Conservation (phyloP, 192 early-diverging fungal genomes). For the Coemansia umbellata region DNA sequence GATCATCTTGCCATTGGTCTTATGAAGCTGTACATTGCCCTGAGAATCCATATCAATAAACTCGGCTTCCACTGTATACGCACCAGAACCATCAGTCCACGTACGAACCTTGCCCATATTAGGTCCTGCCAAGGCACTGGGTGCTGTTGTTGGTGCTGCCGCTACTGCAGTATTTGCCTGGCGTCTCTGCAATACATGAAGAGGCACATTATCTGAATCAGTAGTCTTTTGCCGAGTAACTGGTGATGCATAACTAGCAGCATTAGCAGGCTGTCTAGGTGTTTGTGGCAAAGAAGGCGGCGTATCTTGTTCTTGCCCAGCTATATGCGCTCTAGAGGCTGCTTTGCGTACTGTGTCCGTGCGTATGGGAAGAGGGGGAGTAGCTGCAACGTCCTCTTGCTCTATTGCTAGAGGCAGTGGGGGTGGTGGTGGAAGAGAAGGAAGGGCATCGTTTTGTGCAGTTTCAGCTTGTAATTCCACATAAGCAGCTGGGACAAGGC, state of each 20-base stretch:
- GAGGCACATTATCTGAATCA: constrained; percentile 43
- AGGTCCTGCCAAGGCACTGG: constrained; percentile 7
- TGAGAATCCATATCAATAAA: constrained; percentile 68
- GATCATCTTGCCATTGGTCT: constrained; percentile 92
- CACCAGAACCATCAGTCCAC: constrained; percentile 90
- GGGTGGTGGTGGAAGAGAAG: background rate
- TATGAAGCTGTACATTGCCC: constrained; percentile 90
- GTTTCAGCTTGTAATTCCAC: constrained; percentile 43
- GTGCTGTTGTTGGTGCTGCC: background rate
- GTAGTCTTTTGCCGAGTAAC: constrained; percentile 16
- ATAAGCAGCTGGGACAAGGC: constrained; percentile 86
- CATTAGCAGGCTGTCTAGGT: background rate
- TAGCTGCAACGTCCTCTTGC: background rate
- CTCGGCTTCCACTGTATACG: constrained; percentile 90
- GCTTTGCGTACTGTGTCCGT: constrained; percentile 28
- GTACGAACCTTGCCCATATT: constrained; percentile 64
- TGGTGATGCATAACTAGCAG: background rate
- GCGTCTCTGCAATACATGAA: constrained; percentile 27
- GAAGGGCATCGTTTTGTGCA: background rate
- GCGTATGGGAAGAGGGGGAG: constrained; percentile 24
- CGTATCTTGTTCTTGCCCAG: background rate
- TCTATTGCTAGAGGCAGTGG: background rate
- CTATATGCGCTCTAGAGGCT: constrained; percentile 9
- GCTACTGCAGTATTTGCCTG: constrained; percentile 2
- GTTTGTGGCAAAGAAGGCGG: background rate